Evolutionary conservation across 2,329 filamentous ascomycete genomes (phyloP).

Genomic region (Botrytis tulipae): DNA sequence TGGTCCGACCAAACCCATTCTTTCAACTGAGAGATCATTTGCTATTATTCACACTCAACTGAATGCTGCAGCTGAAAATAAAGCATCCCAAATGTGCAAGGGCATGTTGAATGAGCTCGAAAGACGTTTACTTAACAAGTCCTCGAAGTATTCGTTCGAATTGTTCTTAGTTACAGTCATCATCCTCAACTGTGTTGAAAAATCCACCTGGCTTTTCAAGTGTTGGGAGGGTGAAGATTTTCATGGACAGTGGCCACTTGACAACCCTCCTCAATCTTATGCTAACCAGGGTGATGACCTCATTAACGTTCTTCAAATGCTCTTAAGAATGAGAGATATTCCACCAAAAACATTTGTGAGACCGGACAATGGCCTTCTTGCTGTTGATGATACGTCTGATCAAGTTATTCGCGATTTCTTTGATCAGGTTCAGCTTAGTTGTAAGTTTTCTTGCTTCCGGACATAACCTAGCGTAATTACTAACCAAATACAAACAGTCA

Average conservation of each 20-base stretch:
- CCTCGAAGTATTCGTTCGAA: conserved; percentile 51
- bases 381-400: conserved; percentile 34
- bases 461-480: background rate
- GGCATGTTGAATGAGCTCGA: conserved; percentile 59
- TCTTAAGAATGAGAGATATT: conserved; percentile 58
- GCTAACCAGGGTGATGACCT: conserved; percentile 59
- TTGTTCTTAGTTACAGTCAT: conserved; percentile 62
- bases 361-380: conserved; percentile 46
- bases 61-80: conserved; percentile 62
- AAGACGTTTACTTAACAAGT: conserved; percentile 57
- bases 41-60: conserved; percentile 63
- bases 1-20: conserved; percentile 29
- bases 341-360: conserved; percentile 52
- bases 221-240: conserved; percentile 62
- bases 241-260: conserved; percentile 56
- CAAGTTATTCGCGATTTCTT: conserved; percentile 52
- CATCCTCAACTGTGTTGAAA: conserved; percentile 64
- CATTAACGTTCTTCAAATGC: conserved; percentile 58
- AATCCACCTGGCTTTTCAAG: conserved; percentile 67
- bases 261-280: conserved; percentile 55
- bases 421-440: conserved; percentile 54
- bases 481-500: conserved; percentile 29
- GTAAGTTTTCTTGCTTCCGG: conserved; percentile 45
- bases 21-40: conserved; percentile 41
- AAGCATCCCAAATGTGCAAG: conserved; percentile 59